phyloP scores from a whole-genome alignment of 306 rosid genomes.

The Arachis stenosperma region DNA sequence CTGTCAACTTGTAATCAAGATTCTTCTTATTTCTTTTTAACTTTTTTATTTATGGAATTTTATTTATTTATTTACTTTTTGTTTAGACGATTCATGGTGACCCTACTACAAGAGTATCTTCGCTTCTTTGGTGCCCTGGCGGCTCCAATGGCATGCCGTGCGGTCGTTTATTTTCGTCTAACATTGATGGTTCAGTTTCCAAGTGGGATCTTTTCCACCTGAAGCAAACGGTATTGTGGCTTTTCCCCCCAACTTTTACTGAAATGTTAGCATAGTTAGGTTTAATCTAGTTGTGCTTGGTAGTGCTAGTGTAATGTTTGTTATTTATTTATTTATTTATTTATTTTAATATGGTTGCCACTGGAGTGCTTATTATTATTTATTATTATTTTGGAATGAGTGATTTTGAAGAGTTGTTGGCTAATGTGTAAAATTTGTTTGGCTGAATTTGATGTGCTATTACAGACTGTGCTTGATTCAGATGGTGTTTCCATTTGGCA shows the following conservation, averaged over 20 bases:
- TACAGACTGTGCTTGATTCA: slow-evolving; percentile 69
- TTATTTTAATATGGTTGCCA: neutral
- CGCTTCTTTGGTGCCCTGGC: slow-evolving; percentile 80
- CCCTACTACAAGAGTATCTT: slow-evolving; percentile 64
- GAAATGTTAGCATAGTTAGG: neutral
- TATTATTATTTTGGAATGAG: neutral
- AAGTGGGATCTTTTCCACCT: slow-evolving; percentile 84
- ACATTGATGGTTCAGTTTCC: slow-evolving; percentile 77
- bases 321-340: neutral
- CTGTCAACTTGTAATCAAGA: slow-evolving; percentile 75
- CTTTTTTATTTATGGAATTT: neutral
- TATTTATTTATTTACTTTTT: slow-evolving; percentile 1
- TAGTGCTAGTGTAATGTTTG: neutral
- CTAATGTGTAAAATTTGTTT: neutral
- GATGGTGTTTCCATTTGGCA: slow-evolving; percentile 85
- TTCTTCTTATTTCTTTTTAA: neutral
- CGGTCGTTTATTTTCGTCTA: slow-evolving; percentile 82
- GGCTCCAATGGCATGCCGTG: slow-evolving; percentile 53
- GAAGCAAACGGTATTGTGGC: slow-evolving; percentile 67
- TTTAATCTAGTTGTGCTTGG: too few species aligned
- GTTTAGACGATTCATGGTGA: slow-evolving; percentile 81
- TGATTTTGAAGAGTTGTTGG: neutral
- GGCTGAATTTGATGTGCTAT: neutral
- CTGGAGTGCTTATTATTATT: too few species aligned
- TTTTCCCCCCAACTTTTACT: neutral